Conservation (phyloP, 2,329 filamentous ascomycete genomes). For the Epicoccum sorghinum region DNA sequence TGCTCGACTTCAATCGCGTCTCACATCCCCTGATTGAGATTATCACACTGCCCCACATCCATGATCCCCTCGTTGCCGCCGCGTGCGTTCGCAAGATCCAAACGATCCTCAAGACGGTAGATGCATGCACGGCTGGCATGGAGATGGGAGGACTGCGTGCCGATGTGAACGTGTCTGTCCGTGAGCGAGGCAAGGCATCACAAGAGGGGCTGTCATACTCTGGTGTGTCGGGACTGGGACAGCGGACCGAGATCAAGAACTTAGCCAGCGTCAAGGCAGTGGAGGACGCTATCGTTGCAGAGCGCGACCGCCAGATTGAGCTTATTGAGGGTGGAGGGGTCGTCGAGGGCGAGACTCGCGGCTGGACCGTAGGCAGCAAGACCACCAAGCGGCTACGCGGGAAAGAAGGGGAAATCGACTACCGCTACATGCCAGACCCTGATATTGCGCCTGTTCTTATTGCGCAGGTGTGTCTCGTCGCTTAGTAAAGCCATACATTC, state of each 20-base stretch:
- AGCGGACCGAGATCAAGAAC: constrained; percentile 97
- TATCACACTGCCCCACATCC: constrained; percentile 88
- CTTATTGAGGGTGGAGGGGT: constrained; percentile 76
- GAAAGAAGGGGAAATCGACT: constrained; percentile 97
- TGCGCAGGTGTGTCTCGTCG: constrained; percentile 51
- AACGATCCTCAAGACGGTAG: constrained; percentile 75
- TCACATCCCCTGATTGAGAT: constrained; percentile 93
- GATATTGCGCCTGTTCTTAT: constrained; percentile 84
- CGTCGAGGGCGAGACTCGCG: constrained; percentile 85
- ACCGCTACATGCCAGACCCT: constrained; percentile 97
- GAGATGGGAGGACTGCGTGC: constrained; percentile 88
- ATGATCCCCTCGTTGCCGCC: constrained; percentile 84
- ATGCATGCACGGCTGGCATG: constrained; percentile 90
- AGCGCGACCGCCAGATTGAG: constrained; percentile 84
- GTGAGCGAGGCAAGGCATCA: constrained; percentile 51
- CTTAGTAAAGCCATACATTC: background rate
- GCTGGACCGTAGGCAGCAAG: constrained; percentile 85
- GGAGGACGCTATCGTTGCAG: constrained; percentile 90
- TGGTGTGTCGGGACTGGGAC: constrained; percentile 71
- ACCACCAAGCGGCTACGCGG: constrained; percentile 82
- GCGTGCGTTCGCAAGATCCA: constrained; percentile 91
- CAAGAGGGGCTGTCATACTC: constrained; percentile 56
- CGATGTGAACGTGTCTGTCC: constrained; percentile 93
- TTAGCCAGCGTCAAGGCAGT: constrained; percentile 92
- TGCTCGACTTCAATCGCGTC: constrained; percentile 93